A percentile compares a stretch with the other conserved stretches of the same genome.
These are phyloP conservation scores for Cicer cuneatum DNA, from an alignment of 306 rosid species.

Conservation along the genomic window DNA sequence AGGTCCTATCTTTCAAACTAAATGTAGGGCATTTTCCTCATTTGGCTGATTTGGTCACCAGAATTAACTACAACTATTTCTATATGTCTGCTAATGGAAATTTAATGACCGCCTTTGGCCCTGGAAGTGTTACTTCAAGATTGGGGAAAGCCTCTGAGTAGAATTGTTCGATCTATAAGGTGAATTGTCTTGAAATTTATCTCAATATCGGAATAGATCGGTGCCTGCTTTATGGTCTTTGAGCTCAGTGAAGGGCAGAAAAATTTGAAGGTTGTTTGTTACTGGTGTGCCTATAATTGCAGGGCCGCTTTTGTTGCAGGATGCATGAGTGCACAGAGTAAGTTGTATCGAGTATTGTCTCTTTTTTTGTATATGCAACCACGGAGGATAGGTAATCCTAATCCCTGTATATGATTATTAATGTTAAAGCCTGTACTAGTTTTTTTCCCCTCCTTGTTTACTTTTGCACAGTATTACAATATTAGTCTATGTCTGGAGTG, in stretches of 20 bases:
- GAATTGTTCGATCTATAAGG: constrained; percentile 46
- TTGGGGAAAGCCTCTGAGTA: constrained; percentile 60
- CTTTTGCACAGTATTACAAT: constrained; percentile 7
- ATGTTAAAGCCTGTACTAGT: constrained; percentile 12
- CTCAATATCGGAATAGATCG: constrained; percentile 27
- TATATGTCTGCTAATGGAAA: constrained; percentile 93
- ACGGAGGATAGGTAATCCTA: constrained; percentile 10
- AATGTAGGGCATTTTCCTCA: constrained; percentile 97
- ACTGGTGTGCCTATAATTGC: constrained; percentile 11
- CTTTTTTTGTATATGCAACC: constrained; percentile 3
- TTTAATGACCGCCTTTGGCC: constrained; percentile 70
- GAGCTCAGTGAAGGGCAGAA: constrained; percentile 3
- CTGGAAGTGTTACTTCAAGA: constrained; percentile 64
- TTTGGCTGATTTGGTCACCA: constrained; percentile 91
- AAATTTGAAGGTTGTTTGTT: constrained; percentile 2
- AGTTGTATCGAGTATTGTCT: constrained; percentile 22
- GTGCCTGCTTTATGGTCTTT: constrained; percentile 27
- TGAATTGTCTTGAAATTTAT: constrained; percentile 24
- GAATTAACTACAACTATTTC: constrained; percentile 91
- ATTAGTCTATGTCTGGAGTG: background rate
- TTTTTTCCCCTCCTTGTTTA: background rate
- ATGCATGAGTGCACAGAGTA: constrained; percentile 17
- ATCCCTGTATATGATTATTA: constrained; percentile 28
- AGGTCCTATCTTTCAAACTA: constrained; percentile 94
- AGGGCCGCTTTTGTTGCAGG: constrained; percentile 14